Evolutionary conservation across 495 filamentous ascomycete species (phyloP).

Genomic region (Tuber calosporum): DNA sequence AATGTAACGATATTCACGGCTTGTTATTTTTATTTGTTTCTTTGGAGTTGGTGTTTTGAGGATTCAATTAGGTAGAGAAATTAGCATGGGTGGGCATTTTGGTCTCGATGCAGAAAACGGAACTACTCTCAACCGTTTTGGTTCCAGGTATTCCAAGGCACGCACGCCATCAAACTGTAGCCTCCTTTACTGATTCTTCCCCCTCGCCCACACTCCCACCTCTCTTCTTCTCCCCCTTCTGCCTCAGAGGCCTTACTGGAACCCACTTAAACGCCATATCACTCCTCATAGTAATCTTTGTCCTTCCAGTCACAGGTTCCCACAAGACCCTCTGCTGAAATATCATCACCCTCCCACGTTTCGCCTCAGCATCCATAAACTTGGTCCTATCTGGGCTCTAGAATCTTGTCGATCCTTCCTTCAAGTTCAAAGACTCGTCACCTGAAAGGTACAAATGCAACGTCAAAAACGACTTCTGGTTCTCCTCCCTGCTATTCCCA

Average conservation of each 20-base stretch:
- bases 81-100: constrained; percentile 6
- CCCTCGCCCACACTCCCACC: neutral
- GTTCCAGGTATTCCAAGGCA: neutral
- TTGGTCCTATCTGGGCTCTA: constrained; percentile 42
- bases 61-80: constrained; percentile 7
- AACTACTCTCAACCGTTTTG: neutral
- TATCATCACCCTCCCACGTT: constrained; percentile 52
- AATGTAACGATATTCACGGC: neutral
- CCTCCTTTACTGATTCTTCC: constrained; percentile 6
- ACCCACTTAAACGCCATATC: constrained; percentile 54
- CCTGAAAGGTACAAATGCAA: constrained; percentile 65
- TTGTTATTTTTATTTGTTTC: constrained; percentile 11
- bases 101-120: neutral
- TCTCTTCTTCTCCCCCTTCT: neutral
- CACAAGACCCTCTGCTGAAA: constrained; percentile 56
- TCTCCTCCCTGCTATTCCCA: constrained; percentile 48
- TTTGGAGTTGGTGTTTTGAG: constrained; percentile 29
- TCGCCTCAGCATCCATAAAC: constrained; percentile 50
- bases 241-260: constrained; percentile 11
- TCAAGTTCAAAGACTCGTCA: constrained; percentile 31
- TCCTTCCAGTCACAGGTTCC: constrained; percentile 52
- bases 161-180: neutral
- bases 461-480: constrained; percentile 52
- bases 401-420: constrained; percentile 56
- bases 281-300: constrained; percentile 56